Percentiles rank a stretch among this genome's conserved stretches.
Conservation (phyloP, 78 protist species). For the Speleostelium caveatum region DNA sequence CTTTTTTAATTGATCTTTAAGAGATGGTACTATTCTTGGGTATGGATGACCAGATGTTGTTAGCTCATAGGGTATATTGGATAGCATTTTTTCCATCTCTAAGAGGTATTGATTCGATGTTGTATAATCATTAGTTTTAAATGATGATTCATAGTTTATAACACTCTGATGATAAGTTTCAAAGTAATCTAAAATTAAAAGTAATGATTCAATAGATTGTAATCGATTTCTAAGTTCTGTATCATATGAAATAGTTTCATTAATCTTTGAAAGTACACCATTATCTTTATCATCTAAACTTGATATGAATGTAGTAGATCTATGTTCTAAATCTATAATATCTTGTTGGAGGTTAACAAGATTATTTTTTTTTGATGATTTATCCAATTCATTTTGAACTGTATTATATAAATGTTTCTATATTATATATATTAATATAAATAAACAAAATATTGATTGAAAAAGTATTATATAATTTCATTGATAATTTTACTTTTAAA, state of each 20-base stretch:
- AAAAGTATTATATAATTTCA: no score
- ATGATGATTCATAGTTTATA: background rate
- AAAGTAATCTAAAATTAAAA: slow-evolving; percentile 42
- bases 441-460: background rate
- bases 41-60: background rate
- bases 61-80: slow-evolving; percentile 1
- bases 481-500: slow-evolving; percentile 19
- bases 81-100: background rate
- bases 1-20: slow-evolving; percentile 59
- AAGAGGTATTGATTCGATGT: background rate
- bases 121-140: background rate
- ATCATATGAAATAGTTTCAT: slow-evolving; percentile 2
- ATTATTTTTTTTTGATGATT: slow-evolving; percentile 25
- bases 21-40: slow-evolving; percentile 56
- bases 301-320: background rate
- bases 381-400: slow-evolving; percentile 40
- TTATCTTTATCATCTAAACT: background rate
- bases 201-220: slow-evolving; percentile 7
- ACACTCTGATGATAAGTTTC: background rate
- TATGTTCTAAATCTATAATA: slow-evolving; percentile 4
- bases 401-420: slow-evolving; percentile 36
- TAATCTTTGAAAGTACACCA: slow-evolving; percentile 4
- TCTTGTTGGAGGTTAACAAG: slow-evolving; percentile 18
- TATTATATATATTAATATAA: background rate
- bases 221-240: slow-evolving; percentile 31